phyloP scores from a whole-genome alignment of 2,329 filamentous ascomycete genomes.

The Dryadomyces quercus-mongolicae region DNA sequence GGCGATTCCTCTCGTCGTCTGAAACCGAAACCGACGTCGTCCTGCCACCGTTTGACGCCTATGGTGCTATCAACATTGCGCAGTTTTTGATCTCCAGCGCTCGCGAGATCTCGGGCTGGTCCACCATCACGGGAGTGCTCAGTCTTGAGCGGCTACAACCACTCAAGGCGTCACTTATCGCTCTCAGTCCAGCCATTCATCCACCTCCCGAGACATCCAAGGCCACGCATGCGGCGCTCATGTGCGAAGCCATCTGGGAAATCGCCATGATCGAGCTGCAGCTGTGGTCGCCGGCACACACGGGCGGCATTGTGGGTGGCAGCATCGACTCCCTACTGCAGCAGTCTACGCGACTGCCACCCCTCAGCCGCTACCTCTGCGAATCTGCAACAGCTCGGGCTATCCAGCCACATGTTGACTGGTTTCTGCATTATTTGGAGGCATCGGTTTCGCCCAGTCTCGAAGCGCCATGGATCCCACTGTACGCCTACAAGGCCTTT shows the following conservation, averaged over 20 bases:
- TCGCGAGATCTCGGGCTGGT: slow-evolving; percentile 29
- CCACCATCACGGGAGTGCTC: slow-evolving; percentile 27
- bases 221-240: slow-evolving; percentile 9
- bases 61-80: slow-evolving; percentile 27
- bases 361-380: slow-evolving; percentile 20
- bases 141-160: slow-evolving; percentile 25
- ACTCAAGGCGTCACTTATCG: slow-evolving; percentile 21
- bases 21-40: slow-evolving; percentile 11
- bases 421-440: slow-evolving; percentile 7
- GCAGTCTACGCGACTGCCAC: slow-evolving; percentile 19
- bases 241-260: slow-evolving; percentile 25
- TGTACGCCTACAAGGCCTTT: slow-evolving; percentile 28
- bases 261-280: slow-evolving; percentile 29
- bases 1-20: slow-evolving; percentile 22
- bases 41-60: slow-evolving; percentile 24
- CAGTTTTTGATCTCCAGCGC: slow-evolving; percentile 28
- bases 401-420: slow-evolving; percentile 15
- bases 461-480: slow-evolving; percentile 25
- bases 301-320: slow-evolving; percentile 22
- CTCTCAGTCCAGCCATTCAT: slow-evolving; percentile 20
- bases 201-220: background rate
- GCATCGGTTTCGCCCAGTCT: slow-evolving; percentile 11
- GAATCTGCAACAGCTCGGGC: slow-evolving; percentile 17
- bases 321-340: slow-evolving; percentile 17
- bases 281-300: slow-evolving; percentile 28